Evolutionary conservation across 352 stramenopile species (phyloP), one percentile per base, ranked within the genome.

Genomic region (Globisporangium echinulatum): DNA sequence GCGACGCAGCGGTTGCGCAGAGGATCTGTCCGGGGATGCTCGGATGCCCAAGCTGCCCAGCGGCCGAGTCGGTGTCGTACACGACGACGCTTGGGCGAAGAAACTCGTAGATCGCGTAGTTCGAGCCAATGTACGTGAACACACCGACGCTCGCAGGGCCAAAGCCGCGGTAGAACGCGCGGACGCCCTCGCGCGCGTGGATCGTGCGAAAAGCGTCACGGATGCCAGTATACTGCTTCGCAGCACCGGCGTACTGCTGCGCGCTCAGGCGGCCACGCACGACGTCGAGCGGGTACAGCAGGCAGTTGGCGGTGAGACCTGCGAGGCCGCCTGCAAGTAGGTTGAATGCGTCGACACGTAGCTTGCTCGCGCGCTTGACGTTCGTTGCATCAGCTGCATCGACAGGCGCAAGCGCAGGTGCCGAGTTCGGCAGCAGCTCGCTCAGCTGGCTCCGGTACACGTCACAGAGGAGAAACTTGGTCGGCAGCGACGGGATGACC

Each of bases 101-200:
- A 42, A 75, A 88, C 65, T 93, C 85, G 64, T 95, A 95, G 13
- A 93, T 79, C 13, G 84, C 71, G 63, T 90, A 87, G 64, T 92
- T 93, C 62, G 82, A 85, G 43, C 85, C 85, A 47, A 93, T 92
- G 72, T 92, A 95, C 42, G 72, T 74, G 59, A 89, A 90, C 8
- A 89, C 77, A 5, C 85, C 85, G 47, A 93, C 63, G 59, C 72
- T 92, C 37, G 82, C 77, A 7, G 81, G 72, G 3, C 60, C 66
- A 67, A 92, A 93, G 19, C 85, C 85, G 14, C 75, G 75, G 56
- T 93, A 95, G 46, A 95, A 86, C n/a, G 77, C 74, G 7, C 72
- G 49, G 11, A 79, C 19, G 5, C 79, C 76, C 49, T 89, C 82
- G 37, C 75, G 56, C 9, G 58, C 44, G 39, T 68, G 51, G 44